Evolutionary conservation across 768 basidiomycete genomes (phyloP), one percentile per base, ranked within the genome.

Genomic region (Sistotremastrum niveocremeum): DNA sequence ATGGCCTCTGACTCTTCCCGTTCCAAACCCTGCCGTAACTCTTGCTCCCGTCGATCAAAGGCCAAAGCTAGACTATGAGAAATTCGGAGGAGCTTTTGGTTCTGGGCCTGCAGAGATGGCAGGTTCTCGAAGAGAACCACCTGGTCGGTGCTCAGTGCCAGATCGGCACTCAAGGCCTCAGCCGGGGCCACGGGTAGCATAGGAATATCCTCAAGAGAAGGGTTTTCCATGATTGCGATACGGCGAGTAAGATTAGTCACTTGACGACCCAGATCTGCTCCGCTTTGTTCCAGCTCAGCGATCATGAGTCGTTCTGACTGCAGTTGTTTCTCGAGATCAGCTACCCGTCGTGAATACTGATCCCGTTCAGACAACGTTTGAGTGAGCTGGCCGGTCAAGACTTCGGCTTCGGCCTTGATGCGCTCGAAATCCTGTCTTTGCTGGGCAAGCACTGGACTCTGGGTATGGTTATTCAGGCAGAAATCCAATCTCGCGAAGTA

Each of bases 381-480:
- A 0, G 87, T 68, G 5, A 97, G 77, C 51, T 94, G 87, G 8
- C 75, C 68, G 2, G 86, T 80, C 28, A 97, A 77, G 44, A 88
- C 80, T 31, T 79, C 66, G 3, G 86, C 80, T 60, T 94, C 89
- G 2, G 74, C 72, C 54, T 79, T 78, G 7, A 91, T 67, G 11
- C 86, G 81, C 52, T 86, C 84, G 58, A 94, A 91, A 61, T 97
- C 93, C 4, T 70, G 68, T 12, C 87, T 81, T 64, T 97, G 94
- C 60, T 94, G 85, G 10, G 83, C 79, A 6, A 99, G 71, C 29
- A 90, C 71, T 6, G 94, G 94, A 9, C 90, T 90, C 91, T 95
- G 52, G 4, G 35, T 33, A 43, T 31, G 6, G 34, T 38, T 37
- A 31, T 50, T 12, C n/a, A 41, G 2, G 43, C 44, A 20, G 48